phyloP scores from a whole-genome alignment of 441 rosid species.

The Manihot esculenta region DNA sequence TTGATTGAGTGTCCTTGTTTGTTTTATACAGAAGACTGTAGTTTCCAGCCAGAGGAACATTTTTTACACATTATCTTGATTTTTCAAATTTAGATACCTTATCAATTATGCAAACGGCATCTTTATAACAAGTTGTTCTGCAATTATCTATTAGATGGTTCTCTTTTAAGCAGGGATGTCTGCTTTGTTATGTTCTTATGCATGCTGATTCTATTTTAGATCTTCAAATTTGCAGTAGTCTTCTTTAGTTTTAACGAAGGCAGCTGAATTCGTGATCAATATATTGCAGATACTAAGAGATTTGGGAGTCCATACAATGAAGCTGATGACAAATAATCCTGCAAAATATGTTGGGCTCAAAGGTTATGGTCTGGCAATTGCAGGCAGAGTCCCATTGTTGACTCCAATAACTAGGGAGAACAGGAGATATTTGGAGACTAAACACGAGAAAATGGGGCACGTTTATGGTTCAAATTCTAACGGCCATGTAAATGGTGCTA shows the following conservation, averaged over 20 bases:
- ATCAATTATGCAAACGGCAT: not conserved
- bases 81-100: not conserved
- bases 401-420: conserved; percentile 43
- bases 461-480: conserved; percentile 24
- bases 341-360: conserved; percentile 76
- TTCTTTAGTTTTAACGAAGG: not conserved
- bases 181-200: conserved; percentile 1
- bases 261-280: conserved; percentile 14
- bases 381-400: conserved; percentile 70
- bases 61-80: not conserved
- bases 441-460: conserved; percentile 69
- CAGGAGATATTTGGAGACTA: conserved; percentile 63
- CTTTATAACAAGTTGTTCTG: not conserved
- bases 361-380: conserved; percentile 74
- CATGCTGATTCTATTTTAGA: too few species aligned
- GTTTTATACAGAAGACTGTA: not conserved
- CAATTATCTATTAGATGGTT: not conserved
- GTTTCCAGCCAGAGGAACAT: not conserved
- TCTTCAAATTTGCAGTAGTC: not conserved
- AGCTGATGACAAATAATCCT: conserved; percentile 82
- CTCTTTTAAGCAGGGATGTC: not conserved
- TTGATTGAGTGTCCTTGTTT: not conserved
- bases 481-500: conserved; percentile 14
- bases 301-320: conserved; percentile 76
- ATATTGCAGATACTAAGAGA: conserved; percentile 62